Conservation (phyloP, 441 rosid genomes). For the Theobroma grandiflorum region DNA sequence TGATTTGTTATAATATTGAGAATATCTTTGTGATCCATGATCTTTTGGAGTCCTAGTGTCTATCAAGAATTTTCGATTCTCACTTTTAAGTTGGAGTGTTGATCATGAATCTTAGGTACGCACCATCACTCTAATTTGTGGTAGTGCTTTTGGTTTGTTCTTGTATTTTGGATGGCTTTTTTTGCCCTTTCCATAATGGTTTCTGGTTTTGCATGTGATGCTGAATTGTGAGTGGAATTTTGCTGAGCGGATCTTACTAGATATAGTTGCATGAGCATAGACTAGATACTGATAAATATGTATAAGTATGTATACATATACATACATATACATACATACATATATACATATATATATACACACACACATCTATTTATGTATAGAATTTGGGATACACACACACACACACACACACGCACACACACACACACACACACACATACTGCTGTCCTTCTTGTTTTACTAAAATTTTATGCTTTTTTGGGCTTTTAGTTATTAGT, state of each 20-base stretch:
- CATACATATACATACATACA: too few relatives aligned
- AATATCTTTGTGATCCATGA: background rate
- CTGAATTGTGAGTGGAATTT: background rate
- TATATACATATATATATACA: too few relatives aligned
- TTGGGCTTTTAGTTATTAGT: background rate
- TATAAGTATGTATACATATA: too few relatives aligned
- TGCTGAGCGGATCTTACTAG: background rate
- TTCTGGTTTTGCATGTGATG: background rate
- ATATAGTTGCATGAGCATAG: background rate
- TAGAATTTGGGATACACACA: too few relatives aligned
- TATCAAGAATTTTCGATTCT: background rate
- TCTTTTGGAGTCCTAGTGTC: background rate
- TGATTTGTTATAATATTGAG: background rate
- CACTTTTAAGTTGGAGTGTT: background rate
- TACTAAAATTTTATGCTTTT: background rate
- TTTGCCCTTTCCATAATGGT: background rate
- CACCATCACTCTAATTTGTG: background rate
- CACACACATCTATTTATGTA: too few relatives aligned
- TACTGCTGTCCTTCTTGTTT: too few relatives aligned
- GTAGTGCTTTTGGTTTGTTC: background rate
- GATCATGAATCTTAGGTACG: background rate
- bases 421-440: too few relatives aligned
- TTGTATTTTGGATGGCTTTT: background rate
- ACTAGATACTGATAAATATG: background rate
- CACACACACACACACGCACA: too few relatives aligned